These are phyloP conservation scores for Syzygium oleosum DNA, from an alignment of 345 rosid species.

Conservation along the genomic window DNA sequence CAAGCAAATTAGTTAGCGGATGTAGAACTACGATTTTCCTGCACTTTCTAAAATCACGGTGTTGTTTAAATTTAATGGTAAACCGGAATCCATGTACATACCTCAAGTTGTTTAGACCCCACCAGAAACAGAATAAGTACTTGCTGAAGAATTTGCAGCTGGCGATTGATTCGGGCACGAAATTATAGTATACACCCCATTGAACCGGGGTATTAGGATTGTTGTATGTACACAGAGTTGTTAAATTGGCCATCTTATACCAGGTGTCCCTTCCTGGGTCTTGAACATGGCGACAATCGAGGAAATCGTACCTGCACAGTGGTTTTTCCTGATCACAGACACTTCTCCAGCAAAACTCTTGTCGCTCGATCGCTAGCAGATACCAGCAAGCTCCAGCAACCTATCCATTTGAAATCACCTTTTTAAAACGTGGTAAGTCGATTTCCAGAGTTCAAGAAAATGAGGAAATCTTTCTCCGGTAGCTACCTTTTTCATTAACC, in stretches of 20 bases:
- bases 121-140: constrained; percentile 37
- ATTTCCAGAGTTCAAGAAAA: neutral
- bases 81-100: neutral
- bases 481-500: neutral
- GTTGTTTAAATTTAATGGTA: neutral
- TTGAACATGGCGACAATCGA: constrained; percentile 14
- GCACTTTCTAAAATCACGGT: neutral
- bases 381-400: constrained; percentile 39
- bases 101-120: constrained; percentile 43
- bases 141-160: constrained; percentile 19
- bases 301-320: constrained; percentile 10
- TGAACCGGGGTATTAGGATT: neutral
- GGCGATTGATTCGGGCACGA: neutral
- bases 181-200: constrained; percentile 14
- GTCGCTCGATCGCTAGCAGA: constrained; percentile 17
- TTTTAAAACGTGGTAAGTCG: neutral
- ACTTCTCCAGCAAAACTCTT: constrained; percentile 27
- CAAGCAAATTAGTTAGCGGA: neutral
- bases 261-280: constrained; percentile 6
- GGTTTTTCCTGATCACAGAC: constrained; percentile 12
- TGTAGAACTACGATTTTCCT: neutral
- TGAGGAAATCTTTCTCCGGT: neutral
- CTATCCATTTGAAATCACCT: neutral
- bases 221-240: constrained; percentile 9
- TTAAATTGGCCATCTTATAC: constrained; percentile 14